Evolutionary conservation across 2,329 filamentous ascomycete species (phyloP), one percentile per base, ranked within the genome.

Genomic region (Anthostomella pinea): DNA sequence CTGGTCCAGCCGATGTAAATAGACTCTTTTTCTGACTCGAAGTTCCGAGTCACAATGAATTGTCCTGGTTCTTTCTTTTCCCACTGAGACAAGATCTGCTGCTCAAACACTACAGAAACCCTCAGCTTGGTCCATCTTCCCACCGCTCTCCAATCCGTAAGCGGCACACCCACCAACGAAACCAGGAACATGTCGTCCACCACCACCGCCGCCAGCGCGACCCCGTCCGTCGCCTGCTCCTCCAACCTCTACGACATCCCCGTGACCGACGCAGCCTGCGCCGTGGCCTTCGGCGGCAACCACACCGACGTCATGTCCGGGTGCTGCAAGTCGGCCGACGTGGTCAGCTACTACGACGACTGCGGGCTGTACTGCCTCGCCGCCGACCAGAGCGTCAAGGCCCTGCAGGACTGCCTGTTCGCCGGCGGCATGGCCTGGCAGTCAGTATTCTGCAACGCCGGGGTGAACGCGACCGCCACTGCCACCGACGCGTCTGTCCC

Each of bases 361-460:
- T 75, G 72, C 59, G 69, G 67, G 11, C 48, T 73, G 41, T 75
- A 74, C 68, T 75, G 72, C 48, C 65, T 68, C 11, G 68, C 66
- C 1, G 52, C 58, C 25, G 64, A 51, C 27, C 67, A 70, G 44
- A 56, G 47, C 15, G 51, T 68, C 33, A 37, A 44, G 8, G 48
- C 59, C 4, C 50, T 71, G 21, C 51, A 52, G 4, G 20, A 51
- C 3, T 75, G 72, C 45, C 53, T 75, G 10, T 58, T 46, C 31
- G 46, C 56, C 20, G 51, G 67, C 31, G 68, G 67, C 20, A 63
- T 63, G 18, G 44, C 51, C 18, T 49, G 58, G 32, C 41, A 45
- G 8, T 47, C 63, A 6, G 62, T 73, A 44, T 75, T 72, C 51
- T 75, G 71, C 59, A 63, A 63, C 27, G 60, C 53, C 10, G 54